Conservation (phyloP, 495 filamentous ascomycete genomes). For the Annulohypoxylon stygium region DNA sequence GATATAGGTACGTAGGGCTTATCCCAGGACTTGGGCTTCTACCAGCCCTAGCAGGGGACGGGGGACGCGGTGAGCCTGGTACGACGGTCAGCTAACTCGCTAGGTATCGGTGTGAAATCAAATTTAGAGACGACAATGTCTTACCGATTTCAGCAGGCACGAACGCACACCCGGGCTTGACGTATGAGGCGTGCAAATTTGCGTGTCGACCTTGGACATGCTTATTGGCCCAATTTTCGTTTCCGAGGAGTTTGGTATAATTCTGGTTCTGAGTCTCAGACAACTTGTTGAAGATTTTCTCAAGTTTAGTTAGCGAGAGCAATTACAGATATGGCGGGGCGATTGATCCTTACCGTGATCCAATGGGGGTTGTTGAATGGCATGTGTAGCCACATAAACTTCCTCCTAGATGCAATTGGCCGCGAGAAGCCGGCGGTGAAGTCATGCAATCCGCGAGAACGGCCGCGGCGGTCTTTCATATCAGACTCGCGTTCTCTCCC, state of each 20-base stretch:
- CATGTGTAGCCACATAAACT: conserved; percentile 76
- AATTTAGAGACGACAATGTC: conserved; percentile 39
- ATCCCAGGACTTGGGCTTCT: conserved; percentile 56
- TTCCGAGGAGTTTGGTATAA: conserved; percentile 62
- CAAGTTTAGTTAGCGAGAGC: conserved; percentile 45
- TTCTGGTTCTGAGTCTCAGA: conserved; percentile 52
- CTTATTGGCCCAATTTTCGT: conserved; percentile 62
- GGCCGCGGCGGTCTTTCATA: conserved; percentile 11
- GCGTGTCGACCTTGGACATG: conserved; percentile 61
- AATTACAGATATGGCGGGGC: conserved; percentile 15
- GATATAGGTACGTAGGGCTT: conserved; percentile 58
- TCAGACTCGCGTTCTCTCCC: neutral
- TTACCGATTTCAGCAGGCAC: conserved; percentile 62
- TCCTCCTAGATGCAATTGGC: conserved; percentile 54
- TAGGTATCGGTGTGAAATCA: conserved; percentile 47
- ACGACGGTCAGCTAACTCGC: conserved; percentile 15
- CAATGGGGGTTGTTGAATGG: conserved; percentile 75
- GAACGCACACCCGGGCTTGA: conserved; percentile 61
- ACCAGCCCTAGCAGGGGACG: conserved; percentile 23
- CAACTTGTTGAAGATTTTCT: conserved; percentile 57
- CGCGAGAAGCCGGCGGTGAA: conserved; percentile 56
- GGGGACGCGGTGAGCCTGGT: conserved; percentile 50
- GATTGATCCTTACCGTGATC: conserved; percentile 64
- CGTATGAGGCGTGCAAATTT: conserved; percentile 60
- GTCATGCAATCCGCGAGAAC: conserved; percentile 38